Conservation (phyloP, 1,139 yeast species). For the Geotrichum candidum region DNA sequence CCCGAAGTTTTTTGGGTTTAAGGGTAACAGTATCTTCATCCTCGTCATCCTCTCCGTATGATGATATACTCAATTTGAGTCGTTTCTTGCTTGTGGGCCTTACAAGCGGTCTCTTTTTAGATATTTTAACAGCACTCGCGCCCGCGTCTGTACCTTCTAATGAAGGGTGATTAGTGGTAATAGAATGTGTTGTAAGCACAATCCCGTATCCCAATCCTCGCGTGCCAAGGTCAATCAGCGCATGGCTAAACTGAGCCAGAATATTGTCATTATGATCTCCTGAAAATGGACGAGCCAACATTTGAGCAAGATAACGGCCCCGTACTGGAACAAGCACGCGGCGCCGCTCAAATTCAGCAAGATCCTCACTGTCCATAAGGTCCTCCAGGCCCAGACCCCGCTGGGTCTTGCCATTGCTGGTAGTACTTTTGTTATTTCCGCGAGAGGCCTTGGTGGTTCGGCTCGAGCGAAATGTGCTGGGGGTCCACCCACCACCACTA, state of each 20-base stretch:
- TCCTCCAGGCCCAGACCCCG: not conserved
- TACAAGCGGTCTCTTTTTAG: not conserved
- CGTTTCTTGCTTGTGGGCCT: not conserved
- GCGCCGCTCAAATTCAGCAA: not conserved
- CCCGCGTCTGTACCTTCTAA: not conserved
- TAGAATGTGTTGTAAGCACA: not conserved
- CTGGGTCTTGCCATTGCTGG: not conserved
- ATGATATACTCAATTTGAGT: not conserved
- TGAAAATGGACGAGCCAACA: not conserved
- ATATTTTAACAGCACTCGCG: not conserved
- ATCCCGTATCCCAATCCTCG: not conserved
- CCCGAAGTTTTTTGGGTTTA: not conserved
- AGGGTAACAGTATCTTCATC: not conserved
- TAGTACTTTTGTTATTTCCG: not conserved
- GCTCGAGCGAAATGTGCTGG: not conserved
- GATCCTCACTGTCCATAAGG: not conserved
- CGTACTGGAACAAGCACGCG: not conserved
- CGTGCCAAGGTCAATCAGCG: not conserved
- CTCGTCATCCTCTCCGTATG: not conserved
- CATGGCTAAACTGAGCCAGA: not conserved
- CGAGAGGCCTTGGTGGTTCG: not conserved
- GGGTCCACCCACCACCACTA: not conserved
- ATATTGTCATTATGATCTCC: not conserved
- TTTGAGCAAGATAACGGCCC: not conserved
- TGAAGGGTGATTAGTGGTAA: too few species aligned